Conservation (phyloP, 306 rosid genomes). For the Prosopis cineraria region DNA sequence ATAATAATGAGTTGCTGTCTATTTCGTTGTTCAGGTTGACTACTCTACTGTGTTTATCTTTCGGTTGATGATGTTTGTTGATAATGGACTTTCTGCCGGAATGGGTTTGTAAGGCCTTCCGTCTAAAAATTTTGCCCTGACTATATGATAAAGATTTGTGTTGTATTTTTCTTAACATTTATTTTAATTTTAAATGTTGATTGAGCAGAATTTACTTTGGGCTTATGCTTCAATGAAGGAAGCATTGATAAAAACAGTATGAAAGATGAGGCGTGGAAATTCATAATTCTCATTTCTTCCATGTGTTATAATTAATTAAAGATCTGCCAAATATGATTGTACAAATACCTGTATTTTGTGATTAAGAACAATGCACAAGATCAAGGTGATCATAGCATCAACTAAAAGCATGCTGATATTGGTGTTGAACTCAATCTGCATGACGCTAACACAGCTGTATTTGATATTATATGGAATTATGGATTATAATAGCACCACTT, state of each 20-base stretch:
- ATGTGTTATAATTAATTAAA: slow-evolving; percentile 3
- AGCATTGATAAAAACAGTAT: slow-evolving; percentile 12
- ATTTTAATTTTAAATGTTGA: slow-evolving; percentile 20
- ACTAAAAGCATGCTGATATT: slow-evolving; percentile 12
- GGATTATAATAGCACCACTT: not conserved
- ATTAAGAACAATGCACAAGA: slow-evolving; percentile 11
- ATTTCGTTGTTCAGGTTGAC: slow-evolving; percentile 69
- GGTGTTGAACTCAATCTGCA: slow-evolving; percentile 14
- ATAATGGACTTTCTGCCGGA: slow-evolving; percentile 95
- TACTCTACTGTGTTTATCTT: slow-evolving; percentile 87
- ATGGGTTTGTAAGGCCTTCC: slow-evolving; percentile 95
- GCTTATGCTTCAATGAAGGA: slow-evolving; percentile 7
- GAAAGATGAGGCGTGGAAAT: not conserved
- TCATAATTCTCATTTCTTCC: slow-evolving; percentile 6
- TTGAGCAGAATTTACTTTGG: not conserved
- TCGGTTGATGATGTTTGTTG: slow-evolving; percentile 94
- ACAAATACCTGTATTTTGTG: not conserved
- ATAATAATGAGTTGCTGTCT: not conserved
- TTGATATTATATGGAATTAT: not conserved
- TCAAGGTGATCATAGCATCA: slow-evolving; percentile 18
- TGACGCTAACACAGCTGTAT: not conserved
- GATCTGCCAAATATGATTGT: not conserved
- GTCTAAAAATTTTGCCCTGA: slow-evolving; percentile 30
- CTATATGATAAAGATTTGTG: not conserved
- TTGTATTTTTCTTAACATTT: slow-evolving; percentile 9